These are phyloP conservation scores for Hericium erinaceus DNA, from an alignment of 768 basidiomycete species.

Conservation along the genomic window DNA sequence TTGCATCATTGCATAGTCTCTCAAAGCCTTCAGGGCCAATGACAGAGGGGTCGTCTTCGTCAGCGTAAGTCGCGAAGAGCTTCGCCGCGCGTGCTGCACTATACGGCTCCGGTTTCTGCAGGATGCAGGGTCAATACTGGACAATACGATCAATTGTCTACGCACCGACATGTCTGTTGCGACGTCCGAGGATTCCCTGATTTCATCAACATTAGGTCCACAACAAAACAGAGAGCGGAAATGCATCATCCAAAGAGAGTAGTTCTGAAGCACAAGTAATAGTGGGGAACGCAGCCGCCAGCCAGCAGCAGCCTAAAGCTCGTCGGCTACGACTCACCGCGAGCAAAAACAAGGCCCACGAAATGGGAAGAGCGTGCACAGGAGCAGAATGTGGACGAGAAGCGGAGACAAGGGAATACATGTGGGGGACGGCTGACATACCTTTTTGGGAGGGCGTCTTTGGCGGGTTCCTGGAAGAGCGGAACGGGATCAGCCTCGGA, in stretches of 20 bases:
- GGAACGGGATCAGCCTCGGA: conserved; percentile 4
- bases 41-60: conserved; percentile 38
- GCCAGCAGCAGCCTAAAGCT: too few relatives aligned
- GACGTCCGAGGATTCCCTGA: neutral
- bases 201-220: neutral
- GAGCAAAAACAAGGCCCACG: neutral
- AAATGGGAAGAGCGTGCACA: neutral
- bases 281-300: too few relatives aligned
- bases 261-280: neutral
- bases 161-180: neutral
- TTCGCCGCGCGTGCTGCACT: conserved; percentile 35
- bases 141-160: neutral
- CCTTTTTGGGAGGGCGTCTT: conserved; percentile 12
- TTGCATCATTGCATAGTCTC: conserved; percentile 56
- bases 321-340: neutral
- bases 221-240: neutral
- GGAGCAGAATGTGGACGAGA: neutral
- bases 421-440: conserved; percentile 5
- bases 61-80: conserved; percentile 55
- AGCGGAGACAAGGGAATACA: neutral
- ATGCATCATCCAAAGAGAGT: neutral
- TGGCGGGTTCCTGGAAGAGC: conserved; percentile 12
- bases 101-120: conserved; percentile 30
- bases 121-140: neutral
- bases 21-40: conserved; percentile 73